Conservation (phyloP, 2,329 filamentous ascomycete genomes). For the Zymoseptoria pseudotritici region DNA sequence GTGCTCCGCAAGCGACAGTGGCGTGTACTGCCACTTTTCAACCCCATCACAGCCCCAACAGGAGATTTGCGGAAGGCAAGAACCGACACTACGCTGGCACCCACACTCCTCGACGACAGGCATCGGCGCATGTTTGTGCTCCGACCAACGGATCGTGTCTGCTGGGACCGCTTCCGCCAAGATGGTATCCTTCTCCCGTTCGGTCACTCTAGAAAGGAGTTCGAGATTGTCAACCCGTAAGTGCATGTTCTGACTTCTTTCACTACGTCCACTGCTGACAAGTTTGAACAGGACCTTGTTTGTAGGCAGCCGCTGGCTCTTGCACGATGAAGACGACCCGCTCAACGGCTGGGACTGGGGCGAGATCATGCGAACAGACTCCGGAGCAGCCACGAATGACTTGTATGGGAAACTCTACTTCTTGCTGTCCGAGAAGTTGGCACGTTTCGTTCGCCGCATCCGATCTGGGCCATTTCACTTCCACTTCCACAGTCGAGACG, state of each 20-base stretch:
- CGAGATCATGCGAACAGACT: conserved; percentile 24
- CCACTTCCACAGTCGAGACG: conserved; percentile 25
- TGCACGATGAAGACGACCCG: conserved; percentile 33
- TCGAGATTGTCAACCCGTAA: conserved; percentile 37
- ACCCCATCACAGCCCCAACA: conserved; percentile 22
- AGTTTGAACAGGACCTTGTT: conserved; percentile 30
- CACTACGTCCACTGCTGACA: not conserved
- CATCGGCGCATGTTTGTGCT: conserved; percentile 26
- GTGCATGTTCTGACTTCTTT: conserved; percentile 11
- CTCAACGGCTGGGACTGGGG: conserved; percentile 30
- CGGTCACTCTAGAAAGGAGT: conserved; percentile 26
- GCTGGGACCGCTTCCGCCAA: conserved; percentile 27
- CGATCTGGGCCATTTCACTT: conserved; percentile 20
- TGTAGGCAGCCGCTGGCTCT: conserved; percentile 29
- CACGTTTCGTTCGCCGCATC: conserved; percentile 27
- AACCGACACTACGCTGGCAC: conserved; percentile 22
- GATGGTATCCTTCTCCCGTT: conserved; percentile 39
- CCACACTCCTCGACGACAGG: conserved; percentile 27
- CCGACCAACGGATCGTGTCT: conserved; percentile 24
- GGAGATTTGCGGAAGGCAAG: not conserved
- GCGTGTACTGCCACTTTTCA: conserved; percentile 24
- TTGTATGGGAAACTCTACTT: conserved; percentile 35
- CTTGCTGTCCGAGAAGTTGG: conserved; percentile 27
- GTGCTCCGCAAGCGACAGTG: conserved; percentile 29
- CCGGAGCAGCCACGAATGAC: conserved; percentile 25